Conservation (phyloP, 148 eudicot species). For the Polygonum maritimum region DNA sequence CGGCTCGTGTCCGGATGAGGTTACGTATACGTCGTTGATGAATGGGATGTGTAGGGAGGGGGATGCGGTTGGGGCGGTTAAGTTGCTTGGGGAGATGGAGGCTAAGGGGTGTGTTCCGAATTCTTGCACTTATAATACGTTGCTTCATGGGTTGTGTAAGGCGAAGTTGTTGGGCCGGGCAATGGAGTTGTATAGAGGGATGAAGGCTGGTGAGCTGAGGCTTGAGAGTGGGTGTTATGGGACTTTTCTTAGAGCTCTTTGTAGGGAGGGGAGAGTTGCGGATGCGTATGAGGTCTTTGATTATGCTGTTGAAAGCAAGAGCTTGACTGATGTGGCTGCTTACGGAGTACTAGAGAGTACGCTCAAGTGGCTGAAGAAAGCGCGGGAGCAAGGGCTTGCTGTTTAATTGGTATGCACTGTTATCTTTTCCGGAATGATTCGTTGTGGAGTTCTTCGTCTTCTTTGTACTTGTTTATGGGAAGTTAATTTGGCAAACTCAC, state of each 20-base stretch:
- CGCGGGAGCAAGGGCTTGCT: conserved; percentile 75
- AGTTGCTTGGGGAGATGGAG: conserved; percentile 64
- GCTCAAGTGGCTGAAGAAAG: conserved; percentile 78
- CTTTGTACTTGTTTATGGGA: background rate
- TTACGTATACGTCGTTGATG: conserved; percentile 84
- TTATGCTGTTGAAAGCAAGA: conserved; percentile 78
- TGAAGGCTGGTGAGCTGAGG: conserved; percentile 46
- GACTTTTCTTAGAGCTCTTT: conserved; percentile 61
- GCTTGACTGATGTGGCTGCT: conserved; percentile 62
- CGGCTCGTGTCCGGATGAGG: conserved; percentile 63
- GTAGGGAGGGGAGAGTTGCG: conserved; percentile 65
- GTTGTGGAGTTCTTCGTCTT: background rate
- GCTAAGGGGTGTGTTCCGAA: conserved; percentile 66
- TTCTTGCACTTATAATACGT: conserved; percentile 73
- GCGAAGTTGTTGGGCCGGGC: conserved; percentile 50
- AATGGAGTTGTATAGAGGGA: conserved; percentile 41
- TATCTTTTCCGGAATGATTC: background rate
- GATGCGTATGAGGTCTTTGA: conserved; percentile 92
- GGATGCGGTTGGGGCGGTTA: conserved; percentile 49
- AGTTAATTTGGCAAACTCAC: background rate
- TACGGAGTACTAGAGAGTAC: conserved; percentile 66
- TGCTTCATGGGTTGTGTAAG: conserved; percentile 83
- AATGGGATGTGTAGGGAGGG: conserved; percentile 87
- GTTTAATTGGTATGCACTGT: conserved; percentile 31
- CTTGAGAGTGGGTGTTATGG: conserved; percentile 70